Conservation (phyloP, 148 eudicot species). For the Chenopodium quinoa region DNA sequence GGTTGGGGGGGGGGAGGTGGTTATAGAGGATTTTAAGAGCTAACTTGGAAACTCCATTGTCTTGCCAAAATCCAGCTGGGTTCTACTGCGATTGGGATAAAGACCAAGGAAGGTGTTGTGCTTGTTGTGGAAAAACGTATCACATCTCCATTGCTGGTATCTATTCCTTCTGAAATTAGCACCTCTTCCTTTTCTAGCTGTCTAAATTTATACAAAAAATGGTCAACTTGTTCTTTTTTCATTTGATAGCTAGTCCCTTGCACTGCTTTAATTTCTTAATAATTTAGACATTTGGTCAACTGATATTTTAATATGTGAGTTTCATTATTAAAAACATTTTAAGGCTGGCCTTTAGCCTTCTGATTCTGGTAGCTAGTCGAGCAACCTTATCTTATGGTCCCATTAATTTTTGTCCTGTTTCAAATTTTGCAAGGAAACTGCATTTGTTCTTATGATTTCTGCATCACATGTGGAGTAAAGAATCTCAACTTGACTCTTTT, state of each 20-base stretch:
- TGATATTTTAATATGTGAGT: not conserved
- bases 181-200: not conserved
- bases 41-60: not conserved
- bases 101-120: conserved; percentile 97
- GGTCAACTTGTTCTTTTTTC: not conserved
- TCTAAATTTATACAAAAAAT: not conserved
- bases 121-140: conserved; percentile 98
- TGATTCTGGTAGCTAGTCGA: too few species aligned
- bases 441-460: too few species aligned
- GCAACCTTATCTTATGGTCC: too few species aligned
- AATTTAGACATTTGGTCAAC: not conserved
- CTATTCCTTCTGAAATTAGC: not conserved
- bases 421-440: too few species aligned
- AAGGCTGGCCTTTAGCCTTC: not conserved
- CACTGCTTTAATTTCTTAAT: not conserved
- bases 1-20: not conserved
- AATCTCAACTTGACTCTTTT: too few species aligned
- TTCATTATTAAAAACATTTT: not conserved
- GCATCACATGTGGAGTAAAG: too few species aligned
- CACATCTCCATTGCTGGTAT: conserved; percentile 93
- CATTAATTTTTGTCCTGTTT: too few species aligned
- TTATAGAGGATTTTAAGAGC: not conserved
- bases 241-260: not conserved
- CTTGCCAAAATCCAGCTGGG: conserved; percentile 56
- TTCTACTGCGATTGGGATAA: conserved; percentile 93